These are phyloP conservation scores for Auriscalpium orientale DNA, from an alignment of 768 basidiomycete species.

Conservation along the genomic window DNA sequence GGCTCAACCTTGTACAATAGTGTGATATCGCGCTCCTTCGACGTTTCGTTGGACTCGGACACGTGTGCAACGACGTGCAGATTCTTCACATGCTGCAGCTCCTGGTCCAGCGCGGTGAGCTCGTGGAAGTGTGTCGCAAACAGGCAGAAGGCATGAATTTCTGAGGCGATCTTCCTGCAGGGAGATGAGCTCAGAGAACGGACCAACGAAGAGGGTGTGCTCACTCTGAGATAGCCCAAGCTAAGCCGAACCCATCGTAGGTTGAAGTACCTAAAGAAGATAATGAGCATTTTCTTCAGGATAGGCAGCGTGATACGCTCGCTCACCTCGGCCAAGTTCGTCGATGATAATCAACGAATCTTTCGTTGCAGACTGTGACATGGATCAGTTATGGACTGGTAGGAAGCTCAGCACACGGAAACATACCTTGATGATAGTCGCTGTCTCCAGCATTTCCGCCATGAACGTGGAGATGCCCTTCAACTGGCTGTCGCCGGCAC, in stretches of 20 bases:
- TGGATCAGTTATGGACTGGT: background rate
- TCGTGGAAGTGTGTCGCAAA: slow-evolving; percentile 99
- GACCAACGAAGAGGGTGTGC: slow-evolving; percentile 9
- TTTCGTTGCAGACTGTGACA: slow-evolving; percentile 71
- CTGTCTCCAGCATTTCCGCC: slow-evolving; percentile 99
- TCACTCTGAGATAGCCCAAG: slow-evolving; percentile 98
- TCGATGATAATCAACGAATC: slow-evolving; percentile 97
- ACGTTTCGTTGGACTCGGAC: slow-evolving; percentile 35
- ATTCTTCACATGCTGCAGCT: slow-evolving; percentile 84
- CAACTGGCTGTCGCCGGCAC: slow-evolving; percentile 94
- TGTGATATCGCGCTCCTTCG: slow-evolving; percentile 68
- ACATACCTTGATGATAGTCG: slow-evolving; percentile 80
- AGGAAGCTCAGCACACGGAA: background rate
- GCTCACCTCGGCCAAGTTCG: slow-evolving; percentile 81
- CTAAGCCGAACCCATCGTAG: slow-evolving; percentile 94
- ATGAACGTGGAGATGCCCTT: slow-evolving; percentile 99
- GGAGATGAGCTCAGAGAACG: background rate
- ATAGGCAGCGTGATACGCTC: background rate
- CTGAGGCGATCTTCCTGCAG: slow-evolving; percentile 80
- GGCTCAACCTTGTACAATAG: slow-evolving; percentile 69
- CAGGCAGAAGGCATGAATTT: slow-evolving; percentile 88
- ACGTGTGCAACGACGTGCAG: slow-evolving; percentile 95
- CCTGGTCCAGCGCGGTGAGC: slow-evolving; percentile 83
- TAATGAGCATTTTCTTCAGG: background rate
- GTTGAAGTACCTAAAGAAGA: slow-evolving; percentile 73